Percentiles rank a stretch among this genome's conserved stretches.
phyloP scores from a whole-genome alignment of 768 basidiomycete species.

The Lyophyllum semitale region DNA sequence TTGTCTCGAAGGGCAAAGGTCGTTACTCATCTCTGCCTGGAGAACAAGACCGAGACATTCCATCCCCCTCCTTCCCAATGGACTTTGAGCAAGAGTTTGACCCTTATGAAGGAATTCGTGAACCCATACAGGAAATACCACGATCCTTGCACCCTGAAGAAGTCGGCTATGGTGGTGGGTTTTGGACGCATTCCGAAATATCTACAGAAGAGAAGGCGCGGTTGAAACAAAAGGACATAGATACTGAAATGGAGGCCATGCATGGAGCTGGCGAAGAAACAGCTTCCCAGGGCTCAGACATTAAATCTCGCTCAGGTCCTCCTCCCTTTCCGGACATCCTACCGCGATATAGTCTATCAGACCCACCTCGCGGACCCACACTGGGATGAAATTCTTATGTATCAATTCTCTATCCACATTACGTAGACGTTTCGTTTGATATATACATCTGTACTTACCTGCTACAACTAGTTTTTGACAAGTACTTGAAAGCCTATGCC shows the following conservation, averaged over 20 bases:
- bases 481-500: conserved; percentile 6
- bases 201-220: conserved; percentile 33
- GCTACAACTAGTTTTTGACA: neutral
- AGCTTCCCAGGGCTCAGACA: conserved; percentile 10
- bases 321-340: conserved; percentile 12
- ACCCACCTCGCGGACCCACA: neutral
- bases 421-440: neutral
- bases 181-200: conserved; percentile 36
- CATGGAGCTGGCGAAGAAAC: conserved; percentile 12
- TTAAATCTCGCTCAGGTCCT: conserved; percentile 11
- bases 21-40: conserved; percentile 28
- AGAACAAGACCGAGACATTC: conserved; percentile 9
- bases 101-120: conserved; percentile 37
- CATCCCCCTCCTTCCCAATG: conserved; percentile 5
- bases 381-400: neutral
- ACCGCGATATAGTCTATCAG: conserved; percentile 19
- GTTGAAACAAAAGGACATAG: conserved; percentile 18
- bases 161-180: conserved; percentile 35
- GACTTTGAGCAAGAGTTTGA: conserved; percentile 33
- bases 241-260: conserved; percentile 7
- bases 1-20: conserved; percentile 25
- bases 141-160: conserved; percentile 22
- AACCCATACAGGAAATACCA: conserved; percentile 11
- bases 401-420: neutral
- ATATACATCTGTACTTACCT: neutral